Evolutionary conservation across 2,329 filamentous ascomycete species (phyloP), one percentile per base, ranked within the genome.

Genomic region (Diaporthe eres): DNA sequence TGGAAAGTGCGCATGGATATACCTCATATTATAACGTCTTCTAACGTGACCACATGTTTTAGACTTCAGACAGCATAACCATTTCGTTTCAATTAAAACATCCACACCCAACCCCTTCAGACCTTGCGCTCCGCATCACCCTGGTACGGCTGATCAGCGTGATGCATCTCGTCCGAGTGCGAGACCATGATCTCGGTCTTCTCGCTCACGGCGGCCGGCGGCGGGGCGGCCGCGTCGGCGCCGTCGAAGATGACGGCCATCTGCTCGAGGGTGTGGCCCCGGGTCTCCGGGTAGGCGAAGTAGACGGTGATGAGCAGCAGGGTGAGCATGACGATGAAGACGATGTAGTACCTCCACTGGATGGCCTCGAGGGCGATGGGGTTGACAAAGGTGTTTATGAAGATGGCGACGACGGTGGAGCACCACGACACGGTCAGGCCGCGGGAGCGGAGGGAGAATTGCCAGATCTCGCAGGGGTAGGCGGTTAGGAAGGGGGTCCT

Each of bases 391-490:
- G 72, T 74, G 75, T 75, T 79, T 65, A 78, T 78, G 49, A 79
- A 60, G 39, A 73, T 76, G 15, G 77, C 77, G 3, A 34, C 13
- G 17, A 73, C 75, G 47, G 53, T 65, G 4, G 71, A 61, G 34
- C 76, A 57, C 75, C 71, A 71, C n/a, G 73, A 63, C 7, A 78
- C 80, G 77, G 83, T 82, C 71, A 88, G 81, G 57, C 87, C 87
- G 81, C 87, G 87, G 75, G 86, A 85, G 68, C 87, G 86, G 74
- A 88, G 85, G 76, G 84, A 85, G 82, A 86, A 89, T 4, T 87
- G 86, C 75, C 88, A 80, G 76, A 89, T 88, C 77, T 89, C 87
- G 71, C 85, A 84, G 3, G 85, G 84, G 80, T 88, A 85, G 8
- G 81, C 81, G 13, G 84, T 81, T 19, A 85, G 78, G 61, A 85